Conservation (phyloP, 192 early-diverging fungal genomes). For the Allomyces macrogynus region DNA sequence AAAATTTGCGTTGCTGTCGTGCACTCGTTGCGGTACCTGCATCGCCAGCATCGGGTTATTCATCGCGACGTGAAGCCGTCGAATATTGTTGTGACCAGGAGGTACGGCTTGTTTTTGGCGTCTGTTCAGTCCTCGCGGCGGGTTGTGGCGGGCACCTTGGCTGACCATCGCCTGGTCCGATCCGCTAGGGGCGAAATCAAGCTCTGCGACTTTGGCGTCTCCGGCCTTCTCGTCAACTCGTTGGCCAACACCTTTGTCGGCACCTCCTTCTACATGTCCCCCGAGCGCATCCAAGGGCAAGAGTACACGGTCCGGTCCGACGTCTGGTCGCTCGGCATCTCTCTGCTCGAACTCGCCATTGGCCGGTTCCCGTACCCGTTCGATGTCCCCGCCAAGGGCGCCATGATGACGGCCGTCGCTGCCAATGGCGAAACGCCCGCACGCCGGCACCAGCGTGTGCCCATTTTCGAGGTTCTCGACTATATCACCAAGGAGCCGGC, state of each 20-base stretch:
- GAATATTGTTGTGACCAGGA: constrained; percentile 58
- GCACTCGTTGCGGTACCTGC: constrained; percentile 62
- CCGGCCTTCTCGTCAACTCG: constrained; percentile 63
- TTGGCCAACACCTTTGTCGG: constrained; percentile 72
- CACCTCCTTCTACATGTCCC: constrained; percentile 67
- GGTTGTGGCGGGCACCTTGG: neutral
- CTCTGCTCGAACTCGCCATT: constrained; percentile 58
- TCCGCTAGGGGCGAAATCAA: constrained; percentile 46
- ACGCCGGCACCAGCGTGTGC: constrained; percentile 27
- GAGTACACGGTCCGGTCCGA: constrained; percentile 63
- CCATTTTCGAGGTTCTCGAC: constrained; percentile 82
- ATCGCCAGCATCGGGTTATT: constrained; percentile 75
- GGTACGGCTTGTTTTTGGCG: neutral
- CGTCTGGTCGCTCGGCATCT: constrained; percentile 65
- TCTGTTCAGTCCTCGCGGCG: no score
- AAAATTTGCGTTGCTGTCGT: constrained; percentile 63
- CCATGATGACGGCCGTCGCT: neutral
- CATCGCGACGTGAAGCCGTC: constrained; percentile 86
- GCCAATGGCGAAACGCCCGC: neutral
- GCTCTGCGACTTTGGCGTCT: constrained; percentile 79
- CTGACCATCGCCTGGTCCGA: constrained; percentile 2
- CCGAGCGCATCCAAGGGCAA: constrained; percentile 57
- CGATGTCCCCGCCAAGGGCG: constrained; percentile 14
- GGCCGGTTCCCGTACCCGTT: constrained; percentile 51
- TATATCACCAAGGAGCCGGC: constrained; percentile 75